Conservation (phyloP, 2,329 filamentous ascomycete species). For the Arthroderma sp. region DNA sequence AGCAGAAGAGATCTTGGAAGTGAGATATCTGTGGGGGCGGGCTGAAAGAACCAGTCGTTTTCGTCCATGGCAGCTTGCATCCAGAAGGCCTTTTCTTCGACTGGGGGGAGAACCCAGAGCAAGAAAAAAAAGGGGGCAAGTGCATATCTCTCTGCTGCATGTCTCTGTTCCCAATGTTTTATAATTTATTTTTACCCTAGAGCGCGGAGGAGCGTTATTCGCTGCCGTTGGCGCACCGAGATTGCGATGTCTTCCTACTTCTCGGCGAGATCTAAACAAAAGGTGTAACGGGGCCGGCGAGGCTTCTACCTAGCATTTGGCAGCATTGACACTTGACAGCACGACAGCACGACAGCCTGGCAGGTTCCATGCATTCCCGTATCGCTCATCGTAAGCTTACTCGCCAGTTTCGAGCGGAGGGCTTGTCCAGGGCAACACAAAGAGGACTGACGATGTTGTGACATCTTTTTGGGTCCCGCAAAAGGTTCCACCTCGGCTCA, state of each 20-base stretch:
- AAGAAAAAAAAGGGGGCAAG: background rate
- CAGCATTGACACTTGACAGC: too few relatives aligned
- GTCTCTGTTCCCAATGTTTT: slow-evolving; percentile 2
- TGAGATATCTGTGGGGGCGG: background rate
- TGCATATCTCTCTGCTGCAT: background rate
- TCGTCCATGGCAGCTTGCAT: slow-evolving; percentile 1
- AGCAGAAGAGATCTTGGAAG: background rate
- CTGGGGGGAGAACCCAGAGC: background rate
- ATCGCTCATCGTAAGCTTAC: background rate
- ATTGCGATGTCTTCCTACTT: background rate
- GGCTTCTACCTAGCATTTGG: background rate
- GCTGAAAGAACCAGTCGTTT: slow-evolving; percentile 2
- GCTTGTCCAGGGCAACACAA: background rate
- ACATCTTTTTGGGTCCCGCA: slow-evolving; percentile 1
- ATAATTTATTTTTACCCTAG: background rate
- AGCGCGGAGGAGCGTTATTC: background rate
- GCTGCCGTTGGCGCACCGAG: slow-evolving; percentile 1
- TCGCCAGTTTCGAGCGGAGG: background rate
- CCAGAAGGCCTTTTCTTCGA: background rate
- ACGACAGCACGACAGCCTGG: background rate
- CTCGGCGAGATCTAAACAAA: background rate
- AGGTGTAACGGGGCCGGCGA: background rate
- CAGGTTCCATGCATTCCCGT: background rate
- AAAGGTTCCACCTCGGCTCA: slow-evolving; percentile 4
- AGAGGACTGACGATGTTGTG: background rate